Evolutionary conservation across 495 filamentous ascomycete genomes (phyloP).

Genomic region (Xylaria telfairii): DNA sequence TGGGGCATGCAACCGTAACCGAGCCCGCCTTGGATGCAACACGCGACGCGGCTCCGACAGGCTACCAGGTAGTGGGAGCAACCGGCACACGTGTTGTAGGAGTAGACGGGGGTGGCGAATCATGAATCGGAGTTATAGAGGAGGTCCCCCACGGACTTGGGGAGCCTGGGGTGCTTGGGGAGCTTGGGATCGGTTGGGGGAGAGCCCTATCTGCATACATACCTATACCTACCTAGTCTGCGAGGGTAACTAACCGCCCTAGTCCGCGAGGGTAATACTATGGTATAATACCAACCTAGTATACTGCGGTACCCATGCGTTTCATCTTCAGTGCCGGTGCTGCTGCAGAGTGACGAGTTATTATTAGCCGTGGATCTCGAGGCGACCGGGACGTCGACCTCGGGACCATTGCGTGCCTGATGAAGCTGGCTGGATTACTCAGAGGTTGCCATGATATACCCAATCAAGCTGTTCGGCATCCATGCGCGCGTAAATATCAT

Average conservation of each 20-base stretch:
- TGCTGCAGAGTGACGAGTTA: background rate
- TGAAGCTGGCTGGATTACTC: conserved; percentile 7
- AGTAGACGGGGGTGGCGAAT: background rate
- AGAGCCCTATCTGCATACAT: conserved; percentile 4
- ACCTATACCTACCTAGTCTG: no score
- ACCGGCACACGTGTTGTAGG: background rate
- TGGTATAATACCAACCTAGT: no score
- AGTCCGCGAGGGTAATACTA: no score
- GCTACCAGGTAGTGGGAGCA: conserved; percentile 17
- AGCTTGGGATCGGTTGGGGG: background rate
- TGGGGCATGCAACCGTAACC: background rate
- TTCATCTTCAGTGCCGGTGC: conserved; percentile 12
- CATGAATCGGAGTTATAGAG: background rate
- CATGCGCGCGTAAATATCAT: background rate
- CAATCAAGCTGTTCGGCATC: background rate
- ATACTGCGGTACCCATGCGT: conserved; percentile 3
- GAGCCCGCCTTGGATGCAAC: conserved; percentile 9
- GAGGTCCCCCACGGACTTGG: background rate
- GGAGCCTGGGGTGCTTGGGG: no score
- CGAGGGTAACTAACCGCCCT: no score
- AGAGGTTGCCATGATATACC: background rate
- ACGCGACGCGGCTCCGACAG: conserved; percentile 5
- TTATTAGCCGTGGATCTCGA: conserved; percentile 15
- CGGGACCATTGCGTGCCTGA: background rate
- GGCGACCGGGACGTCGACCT: conserved; percentile 2